These are phyloP conservation scores for Rhododendron ferrugineum DNA, from an alignment of 148 eudicot species.

Conservation along the genomic window DNA sequence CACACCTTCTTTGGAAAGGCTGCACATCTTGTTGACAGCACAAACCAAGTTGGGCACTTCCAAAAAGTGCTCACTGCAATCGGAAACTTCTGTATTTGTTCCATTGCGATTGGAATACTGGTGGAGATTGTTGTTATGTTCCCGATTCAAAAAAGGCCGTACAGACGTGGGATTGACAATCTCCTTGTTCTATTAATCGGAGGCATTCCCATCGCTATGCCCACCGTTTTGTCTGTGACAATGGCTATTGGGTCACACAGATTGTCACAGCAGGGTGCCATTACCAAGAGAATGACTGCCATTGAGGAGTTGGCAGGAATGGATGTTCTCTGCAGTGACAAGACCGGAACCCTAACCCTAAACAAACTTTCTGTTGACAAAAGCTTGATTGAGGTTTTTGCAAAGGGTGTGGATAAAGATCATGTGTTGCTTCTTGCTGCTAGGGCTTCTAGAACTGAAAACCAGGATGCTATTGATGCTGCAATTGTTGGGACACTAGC, in stretches of 20 bases:
- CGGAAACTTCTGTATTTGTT: slow-evolving; percentile 89
- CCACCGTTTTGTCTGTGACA: slow-evolving; percentile 90
- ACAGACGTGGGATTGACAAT: slow-evolving; percentile 83
- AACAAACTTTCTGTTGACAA: slow-evolving; percentile 87
- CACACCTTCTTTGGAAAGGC: slow-evolving; percentile 99
- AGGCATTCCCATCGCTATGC: slow-evolving; percentile 99
- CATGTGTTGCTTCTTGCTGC: slow-evolving; percentile 78
- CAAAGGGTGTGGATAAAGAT: slow-evolving; percentile 83
- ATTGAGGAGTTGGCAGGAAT: slow-evolving; percentile 99
- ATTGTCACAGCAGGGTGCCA: slow-evolving; percentile 92
- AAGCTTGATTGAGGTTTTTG: slow-evolving; percentile 78
- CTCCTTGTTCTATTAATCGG: slow-evolving; percentile 90
- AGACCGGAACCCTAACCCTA: slow-evolving; percentile 93
- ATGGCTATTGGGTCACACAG: slow-evolving; percentile 99
- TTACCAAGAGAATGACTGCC: slow-evolving; percentile 98
- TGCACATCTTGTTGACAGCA: slow-evolving; percentile 96
- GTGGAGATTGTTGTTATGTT: slow-evolving; percentile 87
- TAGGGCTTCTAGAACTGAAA: slow-evolving; percentile 86
- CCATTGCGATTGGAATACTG: slow-evolving; percentile 82
- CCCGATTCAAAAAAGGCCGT: slow-evolving; percentile 78
- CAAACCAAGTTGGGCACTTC: slow-evolving; percentile 97
- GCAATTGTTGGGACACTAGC: slow-evolving; percentile 93
- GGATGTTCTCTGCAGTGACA: slow-evolving; percentile 98
- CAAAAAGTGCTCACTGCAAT: slow-evolving; percentile 90
- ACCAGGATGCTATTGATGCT: slow-evolving; percentile 97